Conservation (phyloP, 148 eudicot species). For the Fagopyrum esculentum region DNA sequence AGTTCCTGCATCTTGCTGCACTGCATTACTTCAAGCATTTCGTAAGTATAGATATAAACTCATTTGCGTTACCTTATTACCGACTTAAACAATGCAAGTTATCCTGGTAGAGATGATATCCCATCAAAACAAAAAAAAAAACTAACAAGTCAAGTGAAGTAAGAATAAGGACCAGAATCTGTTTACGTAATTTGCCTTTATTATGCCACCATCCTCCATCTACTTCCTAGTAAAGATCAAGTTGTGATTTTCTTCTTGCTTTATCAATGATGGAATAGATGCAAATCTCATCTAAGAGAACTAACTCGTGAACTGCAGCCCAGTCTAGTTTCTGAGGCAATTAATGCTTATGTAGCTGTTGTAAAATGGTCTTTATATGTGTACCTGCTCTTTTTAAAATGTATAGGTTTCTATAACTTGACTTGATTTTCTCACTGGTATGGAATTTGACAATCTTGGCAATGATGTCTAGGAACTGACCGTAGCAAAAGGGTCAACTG, state of each 20-base stretch:
- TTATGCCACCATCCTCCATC: neutral
- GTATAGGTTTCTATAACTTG: neutral
- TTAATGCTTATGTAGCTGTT: neutral
- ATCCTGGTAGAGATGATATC: neutral
- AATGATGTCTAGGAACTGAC: slow-evolving; percentile 48
- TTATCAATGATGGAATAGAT: neutral
- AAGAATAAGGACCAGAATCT: neutral
- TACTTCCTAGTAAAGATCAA: neutral
- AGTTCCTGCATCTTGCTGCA: slow-evolving; percentile 98
- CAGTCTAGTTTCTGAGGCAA: neutral
- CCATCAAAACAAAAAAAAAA: neutral
- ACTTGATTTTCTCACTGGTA: neutral
- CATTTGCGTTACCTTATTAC: neutral
- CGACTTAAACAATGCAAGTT: neutral
- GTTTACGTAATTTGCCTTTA: neutral
- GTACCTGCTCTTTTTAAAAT: neutral
- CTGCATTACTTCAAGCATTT: slow-evolving; percentile 84
- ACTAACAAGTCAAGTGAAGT: neutral
- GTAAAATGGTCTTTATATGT: neutral
- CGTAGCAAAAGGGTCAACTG: slow-evolving; percentile 62
- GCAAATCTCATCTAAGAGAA: neutral
- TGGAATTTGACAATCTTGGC: slow-evolving; percentile 6
- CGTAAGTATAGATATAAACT: slow-evolving; percentile 48
- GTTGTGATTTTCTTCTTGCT: neutral
- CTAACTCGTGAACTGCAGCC: neutral